Percentiles rank a stretch among this genome's conserved stretches.
These are phyloP conservation scores for Ambrosia trifida DNA, from an alignment of 129 eudicot species.

Conservation along the genomic window DNA sequence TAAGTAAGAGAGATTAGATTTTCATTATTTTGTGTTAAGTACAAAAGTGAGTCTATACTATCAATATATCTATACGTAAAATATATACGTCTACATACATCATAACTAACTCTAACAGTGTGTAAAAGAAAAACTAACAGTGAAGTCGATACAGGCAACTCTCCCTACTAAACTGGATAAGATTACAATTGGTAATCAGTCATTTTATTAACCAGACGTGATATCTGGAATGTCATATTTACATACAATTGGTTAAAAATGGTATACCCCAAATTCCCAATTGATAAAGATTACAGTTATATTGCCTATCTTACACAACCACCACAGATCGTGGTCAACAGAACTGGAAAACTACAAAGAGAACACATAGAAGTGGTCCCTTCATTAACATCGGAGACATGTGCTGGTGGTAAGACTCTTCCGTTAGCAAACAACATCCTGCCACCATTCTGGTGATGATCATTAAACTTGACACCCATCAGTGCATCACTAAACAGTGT, in stretches of 20 bases:
- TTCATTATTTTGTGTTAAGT: too few relatives aligned
- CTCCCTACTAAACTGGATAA: neutral
- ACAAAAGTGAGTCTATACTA: too few relatives aligned
- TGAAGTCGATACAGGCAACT: too few relatives aligned
- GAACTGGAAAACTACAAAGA: slow-evolving; percentile 52
- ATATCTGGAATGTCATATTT: slow-evolving; percentile 7
- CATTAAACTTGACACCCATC: slow-evolving; percentile 27
- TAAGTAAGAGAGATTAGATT: too few relatives aligned
- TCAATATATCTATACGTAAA: too few relatives aligned
- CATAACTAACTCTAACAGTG: too few relatives aligned
- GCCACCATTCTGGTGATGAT: slow-evolving; percentile 36
- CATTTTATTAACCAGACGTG: slow-evolving; percentile 11
- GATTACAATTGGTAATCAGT: neutral
- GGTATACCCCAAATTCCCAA: slow-evolving; percentile 17
- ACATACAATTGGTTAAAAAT: slow-evolving; percentile 9
- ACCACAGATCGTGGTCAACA: slow-evolving; percentile 46
- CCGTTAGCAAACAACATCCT: slow-evolving; percentile 72
- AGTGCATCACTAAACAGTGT: slow-evolving; percentile 37
- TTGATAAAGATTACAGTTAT: neutral
- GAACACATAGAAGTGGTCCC: slow-evolving; percentile 33
- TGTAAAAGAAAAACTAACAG: too few relatives aligned
- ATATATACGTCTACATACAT: too few relatives aligned
- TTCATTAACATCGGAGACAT: slow-evolving; percentile 40
- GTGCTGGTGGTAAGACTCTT: slow-evolving; percentile 59
- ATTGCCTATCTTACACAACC: slow-evolving; percentile 9